These are phyloP conservation scores for Thalassiosira mediterranea DNA, from an alignment of 352 stramenopile genomes.

Conservation along the genomic window DNA sequence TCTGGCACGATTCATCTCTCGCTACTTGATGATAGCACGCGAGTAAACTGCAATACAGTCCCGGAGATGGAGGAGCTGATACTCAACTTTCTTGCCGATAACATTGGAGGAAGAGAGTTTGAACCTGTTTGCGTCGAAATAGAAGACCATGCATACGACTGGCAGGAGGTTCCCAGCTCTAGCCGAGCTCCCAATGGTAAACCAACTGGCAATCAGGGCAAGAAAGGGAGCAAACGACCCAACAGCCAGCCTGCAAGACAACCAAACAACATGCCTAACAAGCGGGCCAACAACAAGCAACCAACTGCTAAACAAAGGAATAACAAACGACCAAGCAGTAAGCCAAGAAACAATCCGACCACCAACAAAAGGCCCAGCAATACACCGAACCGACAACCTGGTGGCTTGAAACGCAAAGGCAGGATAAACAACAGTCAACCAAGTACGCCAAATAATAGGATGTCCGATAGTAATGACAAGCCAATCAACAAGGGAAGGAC, in stretches of 20 bases:
- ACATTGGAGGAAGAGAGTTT: slow-evolving; percentile 14
- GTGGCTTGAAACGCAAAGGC: no score
- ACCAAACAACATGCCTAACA: no score
- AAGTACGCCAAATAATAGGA: no score
- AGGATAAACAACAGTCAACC: no score
- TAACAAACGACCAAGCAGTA: background rate
- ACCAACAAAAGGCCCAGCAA: background rate
- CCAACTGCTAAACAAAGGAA: background rate
- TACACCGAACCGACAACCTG: background rate
- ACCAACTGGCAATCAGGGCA: background rate
- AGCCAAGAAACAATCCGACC: background rate
- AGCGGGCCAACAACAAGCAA: background rate
- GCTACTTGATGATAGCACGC: slow-evolving; percentile 16
- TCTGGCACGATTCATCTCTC: background rate
- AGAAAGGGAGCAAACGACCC: background rate
- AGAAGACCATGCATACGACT: slow-evolving; percentile 1
- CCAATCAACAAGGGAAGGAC: no score
- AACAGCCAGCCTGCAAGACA: no score
- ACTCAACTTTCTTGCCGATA: slow-evolving; percentile 18
- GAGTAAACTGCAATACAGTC: slow-evolving; percentile 3
- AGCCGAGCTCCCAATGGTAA: slow-evolving; percentile 1
- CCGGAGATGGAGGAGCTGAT: slow-evolving; percentile 12
- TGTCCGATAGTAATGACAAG: no score
- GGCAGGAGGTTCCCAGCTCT: slow-evolving; percentile 3
- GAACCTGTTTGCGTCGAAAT: slow-evolving; percentile 18